Conservation (phyloP, 1,284 basidiomycete genomes). For the Ganoderma boninense region DNA sequence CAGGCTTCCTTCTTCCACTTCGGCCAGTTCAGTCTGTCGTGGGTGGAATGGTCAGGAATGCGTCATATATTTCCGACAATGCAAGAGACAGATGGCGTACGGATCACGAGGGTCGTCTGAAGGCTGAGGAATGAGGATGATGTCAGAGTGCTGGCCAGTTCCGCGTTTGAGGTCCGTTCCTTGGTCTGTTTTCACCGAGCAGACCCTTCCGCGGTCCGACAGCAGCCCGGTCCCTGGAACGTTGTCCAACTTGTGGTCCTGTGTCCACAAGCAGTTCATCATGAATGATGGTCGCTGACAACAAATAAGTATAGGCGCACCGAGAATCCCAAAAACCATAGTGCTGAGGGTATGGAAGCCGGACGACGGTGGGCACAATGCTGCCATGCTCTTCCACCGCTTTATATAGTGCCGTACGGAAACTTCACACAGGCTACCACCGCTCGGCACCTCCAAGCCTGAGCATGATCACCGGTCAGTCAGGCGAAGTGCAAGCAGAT, state of each 20-base stretch:
- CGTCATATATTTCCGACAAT: no score
- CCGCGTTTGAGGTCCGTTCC: slow-evolving; percentile 48
- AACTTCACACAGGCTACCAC: no score
- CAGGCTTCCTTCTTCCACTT: slow-evolving; percentile 55
- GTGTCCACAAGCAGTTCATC: slow-evolving; percentile 28
- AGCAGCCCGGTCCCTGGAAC: slow-evolving; percentile 55
- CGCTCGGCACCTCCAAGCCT: no score
- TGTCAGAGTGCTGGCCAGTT: slow-evolving; percentile 48
- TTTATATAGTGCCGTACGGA: neutral
- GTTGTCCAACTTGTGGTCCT: slow-evolving; percentile 45
- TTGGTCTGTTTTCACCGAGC: slow-evolving; percentile 43
- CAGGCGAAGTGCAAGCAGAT: no score
- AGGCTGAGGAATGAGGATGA: slow-evolving; percentile 54
- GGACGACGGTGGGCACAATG: no score
- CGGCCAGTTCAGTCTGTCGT: slow-evolving; percentile 52
- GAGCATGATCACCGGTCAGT: no score
- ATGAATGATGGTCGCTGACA: neutral
- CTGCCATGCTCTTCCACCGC: neutral
- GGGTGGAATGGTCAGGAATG: no score
- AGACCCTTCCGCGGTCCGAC: slow-evolving; percentile 43
- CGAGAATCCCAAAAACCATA: slow-evolving; percentile 53
- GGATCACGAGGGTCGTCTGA: slow-evolving; percentile 54
- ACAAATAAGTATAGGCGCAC: slow-evolving; percentile 30
- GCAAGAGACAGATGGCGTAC: slow-evolving; percentile 33
- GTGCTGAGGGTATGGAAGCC: neutral